Evolutionary conservation across 805 yeast genomes (phyloP), one percentile per base, ranked within the genome.

Genomic region (Metschnikowia reukaufii): DNA sequence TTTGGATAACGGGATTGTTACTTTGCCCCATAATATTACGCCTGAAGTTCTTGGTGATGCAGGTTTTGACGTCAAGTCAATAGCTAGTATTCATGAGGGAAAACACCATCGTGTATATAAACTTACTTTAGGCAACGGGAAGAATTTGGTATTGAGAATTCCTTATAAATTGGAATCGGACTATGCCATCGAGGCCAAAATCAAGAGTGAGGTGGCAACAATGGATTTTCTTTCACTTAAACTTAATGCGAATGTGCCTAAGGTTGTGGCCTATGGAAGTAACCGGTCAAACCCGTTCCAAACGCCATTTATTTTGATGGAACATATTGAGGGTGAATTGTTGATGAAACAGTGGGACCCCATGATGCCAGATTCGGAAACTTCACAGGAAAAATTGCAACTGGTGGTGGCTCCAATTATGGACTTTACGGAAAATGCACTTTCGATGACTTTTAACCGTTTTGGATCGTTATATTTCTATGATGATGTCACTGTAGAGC

Each of bases 321-420:
- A 92, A 64, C 81, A 69, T 60, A 74, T 87, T 49, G 84, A 80
- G 42, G 97, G 97, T 41, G 85, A 83, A 21, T 76, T 87, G 50
- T 72, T 92, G 55, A 92, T 94, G 96, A 86, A 81, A 57, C 72
- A 81, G 52, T 92, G 99, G 99, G 81, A 87, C 54, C 98, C 99
- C 15, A 77, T 88, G 63, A 71, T 78, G 17, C 72, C 74, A 23
- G 88, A 86, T 50, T 42, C 52, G 35, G 75, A 75, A 19, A 65
- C 69, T 17, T 72, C 79, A 21, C 76, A 76, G 40, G 76, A 68
- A 13, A 72, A 77, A 39, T 67, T 86, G 52, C 73, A 77, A 51
- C 65, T 71, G 33, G 92, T 85, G 8, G 78, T 94, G 57, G 78
- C 79, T 44, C 92, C 95, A 35, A 69, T 90, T 45, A 80, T 88